Conservation (phyloP, 2,329 filamentous ascomycete species). For the Pleurostoma richardsiae region DNA sequence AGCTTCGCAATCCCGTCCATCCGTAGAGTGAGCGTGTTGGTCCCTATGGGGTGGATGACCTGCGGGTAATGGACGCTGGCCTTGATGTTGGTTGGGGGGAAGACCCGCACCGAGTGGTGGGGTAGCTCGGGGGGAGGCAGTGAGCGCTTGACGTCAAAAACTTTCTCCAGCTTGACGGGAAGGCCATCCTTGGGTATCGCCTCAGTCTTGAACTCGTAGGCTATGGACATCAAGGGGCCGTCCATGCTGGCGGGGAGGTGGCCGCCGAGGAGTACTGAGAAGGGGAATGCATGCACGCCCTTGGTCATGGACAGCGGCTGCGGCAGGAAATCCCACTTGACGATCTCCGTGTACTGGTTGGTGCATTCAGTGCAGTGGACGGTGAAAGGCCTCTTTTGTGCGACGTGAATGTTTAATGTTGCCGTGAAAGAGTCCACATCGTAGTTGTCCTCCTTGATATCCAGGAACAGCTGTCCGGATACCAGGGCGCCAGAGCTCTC, state of each 20-base stretch:
- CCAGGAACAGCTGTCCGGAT: constrained; percentile 74
- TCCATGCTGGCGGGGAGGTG: constrained; percentile 81
- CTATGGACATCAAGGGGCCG: constrained; percentile 64
- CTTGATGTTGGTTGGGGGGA: constrained; percentile 92
- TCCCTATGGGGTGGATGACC: constrained; percentile 80
- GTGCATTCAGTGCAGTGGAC: constrained; percentile 74
- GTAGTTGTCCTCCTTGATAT: constrained; percentile 61
- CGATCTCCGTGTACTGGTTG: constrained; percentile 66
- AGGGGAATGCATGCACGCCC: constrained; percentile 75
- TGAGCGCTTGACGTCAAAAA: constrained; percentile 72
- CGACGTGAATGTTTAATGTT: constrained; percentile 63
- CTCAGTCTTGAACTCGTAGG: constrained; percentile 73
- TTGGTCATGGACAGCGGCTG: constrained; percentile 44
- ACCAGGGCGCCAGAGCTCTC: constrained; percentile 80
- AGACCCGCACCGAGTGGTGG: constrained; percentile 87
- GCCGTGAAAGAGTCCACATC: constrained; percentile 71
- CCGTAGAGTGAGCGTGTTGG: constrained; percentile 72
- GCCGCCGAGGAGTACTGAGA: constrained; percentile 81
- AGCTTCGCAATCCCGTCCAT: constrained; percentile 78
- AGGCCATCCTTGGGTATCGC: constrained; percentile 53
- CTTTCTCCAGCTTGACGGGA: constrained; percentile 58
- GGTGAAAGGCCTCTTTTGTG: constrained; percentile 77
- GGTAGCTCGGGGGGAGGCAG: constrained; percentile 69
- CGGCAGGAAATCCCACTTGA: constrained; percentile 72
- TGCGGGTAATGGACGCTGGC: constrained; percentile 77